These are phyloP conservation scores for Pseudomassariella vexata DNA, from an alignment of 2,329 filamentous ascomycete species.

Conservation along the genomic window DNA sequence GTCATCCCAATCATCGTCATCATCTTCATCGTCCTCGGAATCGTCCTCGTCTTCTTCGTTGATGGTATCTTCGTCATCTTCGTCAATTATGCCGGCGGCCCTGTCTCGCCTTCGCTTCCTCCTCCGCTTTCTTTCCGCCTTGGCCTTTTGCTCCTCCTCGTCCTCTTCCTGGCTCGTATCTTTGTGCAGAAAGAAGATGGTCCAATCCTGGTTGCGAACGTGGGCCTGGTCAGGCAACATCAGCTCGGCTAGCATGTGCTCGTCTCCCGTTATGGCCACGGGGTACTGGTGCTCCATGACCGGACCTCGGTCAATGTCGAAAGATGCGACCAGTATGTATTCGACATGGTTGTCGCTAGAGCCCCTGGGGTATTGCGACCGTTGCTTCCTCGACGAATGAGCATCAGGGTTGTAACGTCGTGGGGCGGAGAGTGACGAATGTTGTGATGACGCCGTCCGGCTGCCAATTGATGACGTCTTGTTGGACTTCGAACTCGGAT, in stretches of 20 bases:
- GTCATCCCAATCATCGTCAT: conserved; percentile 31
- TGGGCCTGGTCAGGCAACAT: conserved; percentile 98
- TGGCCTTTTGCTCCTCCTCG: conserved; percentile 59
- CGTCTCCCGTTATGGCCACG: conserved; percentile 88
- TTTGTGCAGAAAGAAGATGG: conserved; percentile 97
- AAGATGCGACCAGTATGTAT: conserved; percentile 94
- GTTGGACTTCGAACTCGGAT: conserved; percentile 50
- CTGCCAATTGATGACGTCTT: conserved; percentile 49
- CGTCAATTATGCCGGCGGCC: conserved; percentile 40
- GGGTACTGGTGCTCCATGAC: conserved; percentile 99
- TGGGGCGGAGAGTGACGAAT: conserved; percentile 53
- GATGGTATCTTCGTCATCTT: conserved; percentile 35
- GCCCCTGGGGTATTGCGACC: conserved; percentile 71
- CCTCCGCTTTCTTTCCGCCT: conserved; percentile 44
- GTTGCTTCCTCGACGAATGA: conserved; percentile 50
- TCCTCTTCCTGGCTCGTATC: conserved; percentile 82
- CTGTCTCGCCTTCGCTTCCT: conserved; percentile 47
- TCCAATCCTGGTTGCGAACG: conserved; percentile 94
- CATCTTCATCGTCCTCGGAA: conserved; percentile 43
- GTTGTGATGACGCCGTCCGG: conserved; percentile 49
- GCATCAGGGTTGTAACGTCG: conserved; percentile 45
- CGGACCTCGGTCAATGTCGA: conserved; percentile 92
- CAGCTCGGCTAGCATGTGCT: conserved; percentile 95
- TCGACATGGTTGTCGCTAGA: conserved; percentile 90
- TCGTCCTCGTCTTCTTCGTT: conserved; percentile 37